A percentile compares a stretch with the other conserved stretches of the same genome.
phyloP scores from a whole-genome alignment of 352 stramenopile genomes.

The Pythium chondricola region DNA sequence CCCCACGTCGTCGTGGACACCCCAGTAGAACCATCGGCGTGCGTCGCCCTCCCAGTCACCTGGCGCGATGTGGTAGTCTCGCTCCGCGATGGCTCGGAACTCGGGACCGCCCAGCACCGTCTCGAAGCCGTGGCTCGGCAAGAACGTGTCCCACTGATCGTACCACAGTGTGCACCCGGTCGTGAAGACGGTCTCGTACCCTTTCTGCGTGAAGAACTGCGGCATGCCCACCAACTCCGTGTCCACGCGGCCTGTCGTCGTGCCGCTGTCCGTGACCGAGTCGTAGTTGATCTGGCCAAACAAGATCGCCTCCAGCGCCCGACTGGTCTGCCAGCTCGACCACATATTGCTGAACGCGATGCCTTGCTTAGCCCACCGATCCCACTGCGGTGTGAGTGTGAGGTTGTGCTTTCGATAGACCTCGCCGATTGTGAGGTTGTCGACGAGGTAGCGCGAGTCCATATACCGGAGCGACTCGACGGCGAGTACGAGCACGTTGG shows the following conservation, averaged over 20 bases:
- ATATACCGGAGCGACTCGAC: slow-evolving; percentile 51
- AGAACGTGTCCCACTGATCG: slow-evolving; percentile 42
- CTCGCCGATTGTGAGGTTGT: slow-evolving; percentile 18
- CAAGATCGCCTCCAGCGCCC: slow-evolving; percentile 46
- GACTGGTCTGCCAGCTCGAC: slow-evolving; percentile 55
- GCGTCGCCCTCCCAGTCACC: slow-evolving; percentile 27
- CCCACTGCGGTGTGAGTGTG: slow-evolving; percentile 41
- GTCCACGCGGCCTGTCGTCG: slow-evolving; percentile 20
- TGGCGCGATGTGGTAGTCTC: slow-evolving; percentile 23
- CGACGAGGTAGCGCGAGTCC: slow-evolving; percentile 46
- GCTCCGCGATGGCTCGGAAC: slow-evolving; percentile 30
- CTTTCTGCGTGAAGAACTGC: slow-evolving; percentile 44
- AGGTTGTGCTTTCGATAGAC: slow-evolving; percentile 26
- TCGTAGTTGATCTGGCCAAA: slow-evolving; percentile 48
- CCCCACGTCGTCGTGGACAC: slow-evolving; percentile 46
- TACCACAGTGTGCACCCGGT: slow-evolving; percentile 38
- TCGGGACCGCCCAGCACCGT: slow-evolving; percentile 31
- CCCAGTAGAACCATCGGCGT: slow-evolving; percentile 25
- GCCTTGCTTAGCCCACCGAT: slow-evolving; percentile 37
- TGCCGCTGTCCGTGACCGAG: slow-evolving; percentile 27
- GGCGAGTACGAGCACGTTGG: slow-evolving; percentile 44
- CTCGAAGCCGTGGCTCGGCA: slow-evolving; percentile 47
- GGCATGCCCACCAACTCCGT: slow-evolving; percentile 33
- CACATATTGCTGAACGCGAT: slow-evolving; percentile 51
- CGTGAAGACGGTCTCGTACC: slow-evolving; percentile 42